These are phyloP conservation scores for Mortierella polycephala DNA, from an alignment of 371 early-diverging fungal species.

Conservation along the genomic window DNA sequence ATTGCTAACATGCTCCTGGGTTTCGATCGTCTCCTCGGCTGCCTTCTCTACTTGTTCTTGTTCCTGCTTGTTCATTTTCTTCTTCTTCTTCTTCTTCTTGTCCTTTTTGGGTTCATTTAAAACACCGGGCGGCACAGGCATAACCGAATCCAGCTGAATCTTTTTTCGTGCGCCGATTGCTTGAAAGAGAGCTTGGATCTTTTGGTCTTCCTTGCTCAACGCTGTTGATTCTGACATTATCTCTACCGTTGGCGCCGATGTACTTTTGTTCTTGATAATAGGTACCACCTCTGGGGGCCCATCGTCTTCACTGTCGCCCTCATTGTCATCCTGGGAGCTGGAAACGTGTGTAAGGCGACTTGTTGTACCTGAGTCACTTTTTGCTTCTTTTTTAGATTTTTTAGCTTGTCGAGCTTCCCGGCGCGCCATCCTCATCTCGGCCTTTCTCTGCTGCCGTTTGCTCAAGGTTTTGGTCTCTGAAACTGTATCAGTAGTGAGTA, in stretches of 20 bases:
- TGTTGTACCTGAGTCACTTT: background rate
- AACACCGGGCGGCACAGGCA: too few species aligned
- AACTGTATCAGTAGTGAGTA: too few species aligned
- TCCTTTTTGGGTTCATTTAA: too few species aligned
- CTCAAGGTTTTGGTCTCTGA: background rate
- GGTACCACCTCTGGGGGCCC: conserved; percentile 7
- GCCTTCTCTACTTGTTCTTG: background rate
- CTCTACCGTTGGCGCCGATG: background rate
- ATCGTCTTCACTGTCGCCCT: background rate
- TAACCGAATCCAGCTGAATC: too few species aligned
- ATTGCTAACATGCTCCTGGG: too few species aligned
- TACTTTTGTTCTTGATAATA: background rate
- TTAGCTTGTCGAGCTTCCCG: background rate
- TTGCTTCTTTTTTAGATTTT: background rate
- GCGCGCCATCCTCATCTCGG: background rate
- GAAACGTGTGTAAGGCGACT: too few species aligned
- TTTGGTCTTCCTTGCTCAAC: background rate
- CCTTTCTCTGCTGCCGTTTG: conserved; percentile 7
- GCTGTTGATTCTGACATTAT: background rate
- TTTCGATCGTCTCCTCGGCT: too few species aligned
- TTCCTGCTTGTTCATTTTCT: background rate
- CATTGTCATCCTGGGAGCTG: background rate
- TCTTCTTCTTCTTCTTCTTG: conserved; percentile 1
- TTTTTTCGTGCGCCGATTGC: too few species aligned
- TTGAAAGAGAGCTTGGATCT: too few species aligned